Evolutionary conservation across 805 yeast species (phyloP), one percentile per base, ranked within the genome.

Genomic region (Suhomyces pyralidae): DNA sequence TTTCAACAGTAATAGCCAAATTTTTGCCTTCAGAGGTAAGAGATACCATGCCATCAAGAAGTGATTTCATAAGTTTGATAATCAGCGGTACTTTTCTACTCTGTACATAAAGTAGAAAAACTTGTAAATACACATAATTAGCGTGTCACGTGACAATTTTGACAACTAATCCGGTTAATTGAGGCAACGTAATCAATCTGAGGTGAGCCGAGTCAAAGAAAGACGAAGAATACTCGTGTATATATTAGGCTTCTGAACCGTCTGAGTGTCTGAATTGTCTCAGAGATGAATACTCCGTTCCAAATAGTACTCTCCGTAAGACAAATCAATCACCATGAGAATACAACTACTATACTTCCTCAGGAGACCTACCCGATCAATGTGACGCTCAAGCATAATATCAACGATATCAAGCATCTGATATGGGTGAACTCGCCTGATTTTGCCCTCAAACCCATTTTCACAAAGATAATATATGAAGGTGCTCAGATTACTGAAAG

Each of bases 21-120:
- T 94, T 51, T 92, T 90, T 70, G 99, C 93, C 9, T 82, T 92
- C 70, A 85, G 99, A 74, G 98, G 99, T 60, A 94, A 93, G 79
- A 83, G 99, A 67, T 94, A 94, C 73, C 97, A 92, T 63, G 96
- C 97, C 42, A 79, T 88, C 59, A 65, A 62, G 47, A 63, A 59
- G 48, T 67, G 55, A 57, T 20, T 26, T 17, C 22, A 15, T 24
- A 12, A 7, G 12, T 20, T 40, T 12, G 25, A 17, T 15, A 36
- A 36, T 12, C 40, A 36, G 15, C 15, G 25, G 25, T 43, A 25
- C 45, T 22, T n/a, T 10, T 42, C 30, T 20, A 24, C 45, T 42
- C 26, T 42, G 45, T 42, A 24, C 30, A 42, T 42, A 42, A 17
- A 42, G 45, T 24, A 22, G 17, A 20, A 42, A 14, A 42, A 24